These are phyloP conservation scores for Petunia hybrid DNA, from an alignment of 305 asterid genomes.

Conservation along the genomic window DNA sequence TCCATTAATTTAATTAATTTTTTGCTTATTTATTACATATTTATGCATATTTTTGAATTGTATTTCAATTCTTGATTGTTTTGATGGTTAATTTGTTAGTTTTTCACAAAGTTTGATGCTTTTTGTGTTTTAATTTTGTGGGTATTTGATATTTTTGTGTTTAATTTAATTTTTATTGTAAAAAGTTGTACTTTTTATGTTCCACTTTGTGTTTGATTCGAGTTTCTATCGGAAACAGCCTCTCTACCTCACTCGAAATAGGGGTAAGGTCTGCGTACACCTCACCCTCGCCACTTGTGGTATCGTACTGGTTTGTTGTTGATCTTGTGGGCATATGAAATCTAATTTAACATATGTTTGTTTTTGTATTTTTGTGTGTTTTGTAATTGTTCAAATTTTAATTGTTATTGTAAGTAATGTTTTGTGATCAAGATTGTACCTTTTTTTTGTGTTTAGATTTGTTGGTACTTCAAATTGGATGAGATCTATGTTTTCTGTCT, in stretches of 20 bases:
- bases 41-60: neutral
- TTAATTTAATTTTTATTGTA: neutral
- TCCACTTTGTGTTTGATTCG: neutral
- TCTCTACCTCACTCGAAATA: too few species aligned
- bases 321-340: neutral
- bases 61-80: neutral
- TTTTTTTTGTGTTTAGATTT: neutral
- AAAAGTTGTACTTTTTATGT: too few species aligned
- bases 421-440: neutral
- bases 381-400: neutral
- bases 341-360: neutral
- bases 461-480: neutral
- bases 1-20: neutral
- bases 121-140: neutral
- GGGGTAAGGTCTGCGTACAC: too few species aligned
- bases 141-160: neutral
- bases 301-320: neutral
- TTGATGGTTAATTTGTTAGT: neutral
- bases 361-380: neutral
- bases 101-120: neutral
- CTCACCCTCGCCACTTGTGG: too few species aligned
- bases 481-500: conserved; percentile 6
- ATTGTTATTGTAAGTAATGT: neutral
- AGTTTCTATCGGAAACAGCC: too few species aligned
- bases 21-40: neutral